A percentile compares a stretch with the other conserved stretches of the same genome.
These are phyloP conservation scores for Limnanthes douglasii DNA, from an alignment of 345 rosid genomes.

Conservation along the genomic window DNA sequence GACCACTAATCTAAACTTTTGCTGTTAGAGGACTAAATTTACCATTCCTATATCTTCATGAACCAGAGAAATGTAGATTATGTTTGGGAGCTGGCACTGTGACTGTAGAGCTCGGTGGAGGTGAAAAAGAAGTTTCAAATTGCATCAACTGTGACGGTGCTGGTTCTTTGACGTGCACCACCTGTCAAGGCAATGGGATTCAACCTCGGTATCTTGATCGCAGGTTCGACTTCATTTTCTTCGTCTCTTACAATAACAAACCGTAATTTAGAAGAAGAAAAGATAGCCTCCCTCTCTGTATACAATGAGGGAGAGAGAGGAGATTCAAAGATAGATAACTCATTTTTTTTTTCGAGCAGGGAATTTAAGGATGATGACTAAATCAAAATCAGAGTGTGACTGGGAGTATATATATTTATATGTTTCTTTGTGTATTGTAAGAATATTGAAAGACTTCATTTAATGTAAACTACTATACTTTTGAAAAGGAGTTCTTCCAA, in stretches of 20 bases:
- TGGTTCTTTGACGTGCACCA: conserved; percentile 88
- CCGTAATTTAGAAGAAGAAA: background rate
- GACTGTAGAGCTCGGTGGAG: conserved; percentile 61
- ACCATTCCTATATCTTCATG: conserved; percentile 2
- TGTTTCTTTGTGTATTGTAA: too few relatives aligned
- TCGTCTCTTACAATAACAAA: background rate
- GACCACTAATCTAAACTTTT: too few relatives aligned
- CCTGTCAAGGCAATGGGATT: conserved; percentile 91
- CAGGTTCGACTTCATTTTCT: conserved; percentile 26
- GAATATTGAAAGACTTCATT: too few relatives aligned
- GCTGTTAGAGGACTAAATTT: too few relatives aligned
- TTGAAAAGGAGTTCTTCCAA: too few relatives aligned
- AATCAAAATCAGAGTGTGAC: too few relatives aligned
- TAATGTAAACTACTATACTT: too few relatives aligned
- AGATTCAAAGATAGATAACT: too few relatives aligned
- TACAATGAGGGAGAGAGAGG: too few relatives aligned
- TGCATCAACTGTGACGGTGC: conserved; percentile 77
- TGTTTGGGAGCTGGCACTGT: conserved; percentile 67
- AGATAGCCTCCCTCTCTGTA: background rate
- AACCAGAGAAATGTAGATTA: conserved; percentile 71
- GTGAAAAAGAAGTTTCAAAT: conserved; percentile 54
- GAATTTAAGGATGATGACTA: conserved; percentile 63
- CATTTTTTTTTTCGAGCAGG: conserved; percentile 12
- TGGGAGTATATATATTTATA: too few relatives aligned
- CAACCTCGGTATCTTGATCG: conserved; percentile 98